Conservation (phyloP, 225 moss, liverwort and hornwort species). For the Rhytidiadelphus loreus region DNA sequence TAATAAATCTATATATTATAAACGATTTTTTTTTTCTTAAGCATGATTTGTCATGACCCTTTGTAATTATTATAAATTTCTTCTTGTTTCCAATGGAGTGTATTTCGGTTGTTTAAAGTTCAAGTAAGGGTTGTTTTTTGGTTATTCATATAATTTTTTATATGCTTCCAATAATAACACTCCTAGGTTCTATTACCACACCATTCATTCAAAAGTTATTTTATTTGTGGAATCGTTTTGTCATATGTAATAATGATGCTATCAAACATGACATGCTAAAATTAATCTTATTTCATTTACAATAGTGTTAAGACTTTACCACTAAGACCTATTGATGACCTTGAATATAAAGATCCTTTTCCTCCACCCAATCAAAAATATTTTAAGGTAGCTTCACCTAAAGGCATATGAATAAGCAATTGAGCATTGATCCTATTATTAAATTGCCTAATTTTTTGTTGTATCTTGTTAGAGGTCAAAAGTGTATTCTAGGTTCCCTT, state of each 20-base stretch:
- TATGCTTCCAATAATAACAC: background rate
- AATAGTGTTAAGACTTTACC: background rate
- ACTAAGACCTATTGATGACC: background rate
- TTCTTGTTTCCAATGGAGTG: background rate
- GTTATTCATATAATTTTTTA: background rate
- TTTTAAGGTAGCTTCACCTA: background rate
- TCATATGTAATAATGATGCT: background rate
- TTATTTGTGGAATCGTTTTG: fast-evolving
- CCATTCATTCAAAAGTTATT: background rate
- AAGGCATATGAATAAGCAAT: background rate
- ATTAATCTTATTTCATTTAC: background rate
- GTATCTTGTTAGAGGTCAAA: background rate
- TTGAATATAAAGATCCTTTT: background rate
- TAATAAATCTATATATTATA: no score
- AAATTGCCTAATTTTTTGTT: background rate
- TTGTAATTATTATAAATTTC: no score
- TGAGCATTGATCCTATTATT: background rate
- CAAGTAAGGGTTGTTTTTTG: background rate
- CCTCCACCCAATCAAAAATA: fast-evolving
- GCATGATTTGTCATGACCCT: fast-evolving
- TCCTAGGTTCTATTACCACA: no score
- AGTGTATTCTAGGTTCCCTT: background rate
- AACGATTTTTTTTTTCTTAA: background rate
- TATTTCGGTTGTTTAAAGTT: background rate
- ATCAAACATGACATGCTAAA: background rate